Evolutionary conservation across 23 red algal species (phyloP).

Genomic region (Gracilaria gracilis): DNA sequence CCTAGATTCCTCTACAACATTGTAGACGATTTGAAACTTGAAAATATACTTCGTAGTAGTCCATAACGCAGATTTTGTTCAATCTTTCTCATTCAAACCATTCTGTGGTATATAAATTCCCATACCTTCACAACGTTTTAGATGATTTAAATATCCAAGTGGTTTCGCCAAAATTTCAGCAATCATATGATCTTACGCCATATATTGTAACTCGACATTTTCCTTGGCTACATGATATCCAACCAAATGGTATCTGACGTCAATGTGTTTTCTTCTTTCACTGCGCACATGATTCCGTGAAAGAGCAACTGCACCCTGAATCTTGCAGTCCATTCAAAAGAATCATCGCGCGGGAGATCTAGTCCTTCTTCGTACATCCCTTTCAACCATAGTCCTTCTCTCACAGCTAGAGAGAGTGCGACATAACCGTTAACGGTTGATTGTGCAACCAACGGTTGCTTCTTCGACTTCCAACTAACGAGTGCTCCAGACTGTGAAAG

Average conservation of each 20-base stretch:
- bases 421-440: conserved; percentile 43
- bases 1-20: too few relatives aligned
- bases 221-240: conserved; percentile 24
- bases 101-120: too few relatives aligned
- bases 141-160: too few relatives aligned
- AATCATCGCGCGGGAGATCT: not conserved
- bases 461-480: not conserved
- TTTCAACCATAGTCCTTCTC: conserved; percentile 25
- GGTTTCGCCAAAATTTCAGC: conserved; percentile 26
- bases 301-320: not conserved
- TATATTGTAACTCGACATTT: not conserved
- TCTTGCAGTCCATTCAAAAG: not conserved
- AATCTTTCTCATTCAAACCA: too few relatives aligned
- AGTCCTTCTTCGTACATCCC: not conserved
- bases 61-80: too few relatives aligned
- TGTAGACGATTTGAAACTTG: too few relatives aligned
- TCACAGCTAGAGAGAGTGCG: not conserved
- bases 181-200: not conserved
- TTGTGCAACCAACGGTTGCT: conserved; percentile 2
- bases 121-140: too few relatives aligned
- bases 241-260: conserved; percentile 14
- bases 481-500: not conserved
- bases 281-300: not conserved
- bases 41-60: too few relatives aligned
- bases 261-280: conserved; percentile 4